Conservation (phyloP, 2,329 filamentous ascomycete genomes). For the Pseudocercospora cruenta region DNA sequence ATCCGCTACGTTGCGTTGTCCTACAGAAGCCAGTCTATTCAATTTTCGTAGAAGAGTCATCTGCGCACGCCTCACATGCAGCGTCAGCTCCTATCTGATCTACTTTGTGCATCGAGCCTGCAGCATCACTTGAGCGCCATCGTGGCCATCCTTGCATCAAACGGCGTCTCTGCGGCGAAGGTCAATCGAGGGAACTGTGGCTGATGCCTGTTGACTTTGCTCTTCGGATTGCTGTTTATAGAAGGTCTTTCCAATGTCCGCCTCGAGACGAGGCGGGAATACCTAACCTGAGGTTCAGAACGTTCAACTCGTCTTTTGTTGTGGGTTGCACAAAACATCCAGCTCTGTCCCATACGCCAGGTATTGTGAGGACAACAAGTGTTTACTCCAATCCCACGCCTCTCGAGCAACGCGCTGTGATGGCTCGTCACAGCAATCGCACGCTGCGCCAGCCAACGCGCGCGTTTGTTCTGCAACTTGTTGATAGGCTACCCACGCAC, state of each 20-base stretch:
- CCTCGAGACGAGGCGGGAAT: constrained; percentile 1
- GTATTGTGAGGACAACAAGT: not conserved
- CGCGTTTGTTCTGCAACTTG: constrained; percentile 5
- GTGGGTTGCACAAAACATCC: no score
- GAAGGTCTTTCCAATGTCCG: not conserved
- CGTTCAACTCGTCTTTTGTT: not conserved
- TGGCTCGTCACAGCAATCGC: constrained; percentile 2
- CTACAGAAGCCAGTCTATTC: constrained; percentile 1
- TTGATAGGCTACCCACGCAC: constrained; percentile 11
- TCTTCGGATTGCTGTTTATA: not conserved
- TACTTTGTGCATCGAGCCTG: constrained; percentile 5
- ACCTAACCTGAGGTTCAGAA: not conserved
- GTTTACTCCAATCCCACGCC: not conserved
- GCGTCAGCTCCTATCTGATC: constrained; percentile 10
- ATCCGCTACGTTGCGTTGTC: not conserved
- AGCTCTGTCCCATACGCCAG: no score
- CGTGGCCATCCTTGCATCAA: constrained; percentile 6
- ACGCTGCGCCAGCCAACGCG: constrained; percentile 12
- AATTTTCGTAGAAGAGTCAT: constrained; percentile 14
- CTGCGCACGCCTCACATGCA: constrained; percentile 16
- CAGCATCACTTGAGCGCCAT: constrained; percentile 3
- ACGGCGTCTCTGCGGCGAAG: constrained; percentile 6
- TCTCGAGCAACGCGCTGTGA: not conserved
- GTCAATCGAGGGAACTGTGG: constrained; percentile 2
- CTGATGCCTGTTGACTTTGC: not conserved